A percentile compares a stretch with the other conserved stretches of the same genome.
Evolutionary conservation across 495 filamentous ascomycete species (phyloP).

Genomic region (Hyphodiscus hymeniophilus): DNA sequence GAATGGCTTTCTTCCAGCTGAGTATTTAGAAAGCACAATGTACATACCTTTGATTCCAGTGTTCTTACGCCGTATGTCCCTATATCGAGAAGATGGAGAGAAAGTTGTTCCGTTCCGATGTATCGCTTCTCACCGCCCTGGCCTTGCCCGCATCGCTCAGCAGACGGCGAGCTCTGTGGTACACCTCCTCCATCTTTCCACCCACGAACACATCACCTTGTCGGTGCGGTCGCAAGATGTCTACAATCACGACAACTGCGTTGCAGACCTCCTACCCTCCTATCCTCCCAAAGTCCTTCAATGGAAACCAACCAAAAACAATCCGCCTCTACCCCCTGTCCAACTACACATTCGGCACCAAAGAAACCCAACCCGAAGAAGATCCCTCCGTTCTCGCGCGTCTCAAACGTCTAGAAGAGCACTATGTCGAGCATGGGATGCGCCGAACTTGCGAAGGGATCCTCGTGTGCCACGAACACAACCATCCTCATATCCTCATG

Average conservation of each 20-base stretch:
- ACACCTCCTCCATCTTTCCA: background rate
- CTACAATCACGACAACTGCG: slow-evolving; percentile 59
- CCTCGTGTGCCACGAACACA: slow-evolving; percentile 96
- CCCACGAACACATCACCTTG: background rate
- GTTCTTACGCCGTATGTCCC: too few relatives aligned
- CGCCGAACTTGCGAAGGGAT: slow-evolving; percentile 93
- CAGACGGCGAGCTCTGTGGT: background rate
- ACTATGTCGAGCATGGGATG: slow-evolving; percentile 91
- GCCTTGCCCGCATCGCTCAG: background rate
- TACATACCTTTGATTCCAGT: too few relatives aligned
- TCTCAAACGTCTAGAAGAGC: slow-evolving; percentile 85
- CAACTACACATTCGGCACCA: slow-evolving; percentile 98
- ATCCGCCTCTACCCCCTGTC: slow-evolving; percentile 92
- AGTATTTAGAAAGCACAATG: too few relatives aligned
- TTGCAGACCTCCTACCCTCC: slow-evolving; percentile 71
- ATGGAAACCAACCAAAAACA: slow-evolving; percentile 78
- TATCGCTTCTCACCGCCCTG: slow-evolving; percentile 1
- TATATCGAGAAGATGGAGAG: too few relatives aligned
- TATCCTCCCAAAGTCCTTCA: slow-evolving; percentile 72
- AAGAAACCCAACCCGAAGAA: slow-evolving; percentile 96
- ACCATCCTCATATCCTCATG: slow-evolving; percentile 97
- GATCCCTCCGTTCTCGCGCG: slow-evolving; percentile 91
- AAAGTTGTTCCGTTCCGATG: too few relatives aligned
- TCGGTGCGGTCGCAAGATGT: slow-evolving; percentile 59
- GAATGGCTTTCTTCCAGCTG: too few relatives aligned